phyloP scores from a whole-genome alignment of 2,329 filamentous ascomycete species.

The Aspergillus fructus region DNA sequence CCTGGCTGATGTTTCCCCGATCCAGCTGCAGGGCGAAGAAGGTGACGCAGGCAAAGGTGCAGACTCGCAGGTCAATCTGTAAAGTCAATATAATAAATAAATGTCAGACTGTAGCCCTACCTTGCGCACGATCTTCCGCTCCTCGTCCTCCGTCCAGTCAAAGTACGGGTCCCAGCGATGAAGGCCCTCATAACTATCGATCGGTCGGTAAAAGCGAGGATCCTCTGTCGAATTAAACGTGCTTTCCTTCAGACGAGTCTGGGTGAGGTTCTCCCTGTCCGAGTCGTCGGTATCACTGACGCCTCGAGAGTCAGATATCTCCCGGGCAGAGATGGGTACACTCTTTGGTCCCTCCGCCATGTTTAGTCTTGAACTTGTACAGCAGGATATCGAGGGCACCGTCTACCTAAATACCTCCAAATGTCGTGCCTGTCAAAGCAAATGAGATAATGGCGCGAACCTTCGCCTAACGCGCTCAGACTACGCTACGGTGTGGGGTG shows the following conservation, averaged over 20 bases:
- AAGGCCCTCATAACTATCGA: slow-evolving; percentile 46
- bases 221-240: slow-evolving; percentile 38
- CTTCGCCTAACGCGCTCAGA: neutral
- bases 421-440: neutral
- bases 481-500: neutral
- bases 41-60: neutral
- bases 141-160: slow-evolving; percentile 45
- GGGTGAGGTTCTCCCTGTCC: neutral
- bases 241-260: neutral
- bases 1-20: slow-evolving; percentile 34
- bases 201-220: slow-evolving; percentile 37
- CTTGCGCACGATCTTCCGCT: slow-evolving; percentile 41
- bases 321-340: neutral
- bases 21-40: neutral
- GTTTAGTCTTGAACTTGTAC: neutral
- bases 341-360: neutral
- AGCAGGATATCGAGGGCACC: no score
- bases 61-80: neutral
- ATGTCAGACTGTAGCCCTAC: slow-evolving; percentile 15
- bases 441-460: neutral
- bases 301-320: neutral
- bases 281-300: neutral
- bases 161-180: slow-evolving; percentile 50
- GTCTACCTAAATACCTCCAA: neutral
- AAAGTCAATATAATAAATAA: neutral